Base-by-base conservation (phyloP, 2,329 filamentous ascomycete genomes). In the Clonostachys solani region DNA sequence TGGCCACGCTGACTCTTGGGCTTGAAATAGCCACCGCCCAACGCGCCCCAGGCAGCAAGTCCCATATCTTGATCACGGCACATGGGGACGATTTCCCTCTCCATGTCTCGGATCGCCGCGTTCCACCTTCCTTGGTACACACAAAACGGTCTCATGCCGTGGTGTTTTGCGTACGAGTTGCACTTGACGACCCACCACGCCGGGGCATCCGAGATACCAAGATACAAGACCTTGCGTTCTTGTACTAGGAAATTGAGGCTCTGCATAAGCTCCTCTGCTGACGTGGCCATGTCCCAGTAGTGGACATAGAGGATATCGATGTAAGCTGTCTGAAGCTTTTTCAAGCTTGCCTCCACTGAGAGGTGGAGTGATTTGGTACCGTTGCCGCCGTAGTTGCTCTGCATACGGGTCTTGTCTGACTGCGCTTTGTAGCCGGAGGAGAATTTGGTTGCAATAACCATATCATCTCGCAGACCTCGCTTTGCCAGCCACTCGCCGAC, bases 401-500 rank as follows among this genome's bases (percentile, higher is more conserved):
- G 47, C 19, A 40, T 53, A 48, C 15, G 50, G 9, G 15, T 50
- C 5, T 51, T 44, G 12, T 50, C 18, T 15, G 56, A 47, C 12
- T 47, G 35, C 5, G 45, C 19, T 2, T 50, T 47, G 55, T 71
- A 77, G 38, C 65, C 62, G 1, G 64, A 69, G 2, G 70, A 71
- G 56, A 63, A 76, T 54, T 78, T 78, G 42, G 71, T 75, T 2
- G 73, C 71, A 12, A 76, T 54, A 12, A 78, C 68, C 48, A 77
- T 63, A 46, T 72, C 59, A 51, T 77, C 73, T 3, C 78, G 65
- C 49, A 71, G 71, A 9, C 62, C 57, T 15, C 69, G 66, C 5
- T 53, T 40, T 4, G 58, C 48, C 67, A 78, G 71, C 72, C 74
- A 80, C 50, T 78, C 72, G 8, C 76, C 77, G 35, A 80, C 57